Base-by-base conservation (phyloP, 371 early-diverging fungal species). In the Paraphysoderma sedebokerense region DNA sequence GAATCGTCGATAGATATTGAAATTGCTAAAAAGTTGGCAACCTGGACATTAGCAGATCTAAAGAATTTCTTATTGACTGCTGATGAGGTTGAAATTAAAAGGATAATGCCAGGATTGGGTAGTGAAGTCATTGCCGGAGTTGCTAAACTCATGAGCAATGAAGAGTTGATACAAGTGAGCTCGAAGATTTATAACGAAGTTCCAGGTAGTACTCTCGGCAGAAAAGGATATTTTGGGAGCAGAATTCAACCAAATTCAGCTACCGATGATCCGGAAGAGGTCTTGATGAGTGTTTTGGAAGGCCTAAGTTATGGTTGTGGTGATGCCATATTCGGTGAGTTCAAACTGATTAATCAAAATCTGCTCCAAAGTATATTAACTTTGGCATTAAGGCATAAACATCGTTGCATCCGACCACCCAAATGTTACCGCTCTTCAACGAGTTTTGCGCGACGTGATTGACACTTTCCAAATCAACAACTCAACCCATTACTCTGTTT, bases 101-200 rank as follows among this genome's bases (percentile, higher is more conserved):
- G 15, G 20, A 37, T 46, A 0, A 34, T 36, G 36, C 46, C 46
- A 0, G 46, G 46, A 1, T 26, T 46, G 5, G 20, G 46, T 12
- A 19, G 19, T 36, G 46, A 46, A 20, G 46, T 46, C 17, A 34
- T 46, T 34, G 46, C 46, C 5, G 46, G 46, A 1, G 46, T 46
- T 13, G 34, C 36, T 26, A 46, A 46, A 27, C 34, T 46, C 35
- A 46, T 46, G 46, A 11, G 12, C 46, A 32, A 30, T 36, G 46
- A 46, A 2, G 46, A 46, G 1, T 24, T 46, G 20, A 15, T 46
- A 5, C 6, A 17, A 8, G 46, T 46, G 3, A 24, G 34, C 0
- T 5, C n/a, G 23, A 46, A 46, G 23, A 37, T 46, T 8, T 37
- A 19, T 13, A 46, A 33, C 37, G 23, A 23, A n/a, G 34, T 2